phyloP scores from a whole-genome alignment of 352 stramenopile genomes.

The Globisporangium rhizosaccharum region DNA sequence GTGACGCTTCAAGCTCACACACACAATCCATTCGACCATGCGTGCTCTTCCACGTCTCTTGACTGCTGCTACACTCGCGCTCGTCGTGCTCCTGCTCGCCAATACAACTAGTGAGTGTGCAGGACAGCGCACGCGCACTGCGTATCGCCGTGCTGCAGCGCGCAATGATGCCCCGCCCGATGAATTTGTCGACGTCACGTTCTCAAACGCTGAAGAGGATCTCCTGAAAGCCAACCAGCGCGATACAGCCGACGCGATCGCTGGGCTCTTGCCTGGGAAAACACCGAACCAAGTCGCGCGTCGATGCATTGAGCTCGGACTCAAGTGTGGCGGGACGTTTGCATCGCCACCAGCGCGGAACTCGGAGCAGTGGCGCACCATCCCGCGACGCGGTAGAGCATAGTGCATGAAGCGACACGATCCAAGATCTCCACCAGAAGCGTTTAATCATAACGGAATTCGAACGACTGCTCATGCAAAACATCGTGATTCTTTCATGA shows the following conservation, averaged over 20 bases:
- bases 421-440: not conserved
- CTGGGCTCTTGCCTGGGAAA: constrained; percentile 27
- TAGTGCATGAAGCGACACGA: not conserved
- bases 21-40: no score
- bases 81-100: not conserved
- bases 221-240: constrained; percentile 34
- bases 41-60: no score
- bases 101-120: not conserved
- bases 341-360: constrained; percentile 22
- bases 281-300: constrained; percentile 34
- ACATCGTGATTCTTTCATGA: not conserved
- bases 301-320: constrained; percentile 46
- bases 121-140: not conserved
- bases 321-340: constrained; percentile 35
- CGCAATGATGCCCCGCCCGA: not conserved
- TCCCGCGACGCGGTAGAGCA: not conserved
- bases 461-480: not conserved
- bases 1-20: no score
- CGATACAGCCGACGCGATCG: constrained; percentile 33
- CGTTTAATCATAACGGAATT: not conserved
- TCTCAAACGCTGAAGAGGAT: constrained; percentile 48
- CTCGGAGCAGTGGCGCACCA: constrained; percentile 39
- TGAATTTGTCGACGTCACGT: constrained; percentile 25
- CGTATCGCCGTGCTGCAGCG: constrained; percentile 11
- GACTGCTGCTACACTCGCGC: not conserved